Evolutionary conservation across 1,284 basidiomycete genomes (phyloP).

Genomic region (Puccinia sorghi): DNA sequence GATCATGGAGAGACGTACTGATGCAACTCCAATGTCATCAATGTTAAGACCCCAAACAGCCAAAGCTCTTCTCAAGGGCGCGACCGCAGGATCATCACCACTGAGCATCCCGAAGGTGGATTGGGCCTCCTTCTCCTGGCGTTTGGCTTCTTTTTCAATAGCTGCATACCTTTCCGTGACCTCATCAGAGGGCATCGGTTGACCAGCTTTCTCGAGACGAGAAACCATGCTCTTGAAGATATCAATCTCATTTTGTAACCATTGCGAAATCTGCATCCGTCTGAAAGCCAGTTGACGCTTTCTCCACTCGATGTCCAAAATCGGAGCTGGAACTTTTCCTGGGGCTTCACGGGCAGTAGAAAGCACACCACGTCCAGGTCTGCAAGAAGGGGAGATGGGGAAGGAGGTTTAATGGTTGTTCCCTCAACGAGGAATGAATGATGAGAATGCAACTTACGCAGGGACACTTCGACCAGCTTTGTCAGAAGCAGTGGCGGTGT

Average conservation of each 20-base stretch:
- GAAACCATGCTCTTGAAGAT: constrained; percentile 77
- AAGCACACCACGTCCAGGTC: constrained; percentile 84
- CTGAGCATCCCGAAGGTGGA: constrained; percentile 93
- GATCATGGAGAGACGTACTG: constrained; percentile 56
- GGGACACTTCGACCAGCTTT: constrained; percentile 60
- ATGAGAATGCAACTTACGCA: constrained; percentile 40
- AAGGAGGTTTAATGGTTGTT: neutral
- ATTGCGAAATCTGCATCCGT: constrained; percentile 85
- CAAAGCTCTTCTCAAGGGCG: constrained; percentile 87
- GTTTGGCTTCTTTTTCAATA: constrained; percentile 82
- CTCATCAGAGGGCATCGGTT: constrained; percentile 68
- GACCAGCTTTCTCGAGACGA: constrained; percentile 63
- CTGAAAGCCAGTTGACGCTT: constrained; percentile 89
- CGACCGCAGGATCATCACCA: constrained; percentile 76
- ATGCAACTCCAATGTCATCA: constrained; percentile 73
- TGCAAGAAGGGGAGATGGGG: constrained; percentile 57
- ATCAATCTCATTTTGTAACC: constrained; percentile 83
- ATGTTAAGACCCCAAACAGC: constrained; percentile 93
- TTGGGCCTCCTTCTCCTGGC: constrained; percentile 86
- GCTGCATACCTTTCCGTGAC: constrained; percentile 72
- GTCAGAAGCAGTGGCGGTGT: constrained; percentile 84
- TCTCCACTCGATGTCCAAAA: constrained; percentile 81
- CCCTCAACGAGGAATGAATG: constrained; percentile 7
- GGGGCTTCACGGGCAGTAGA: constrained; percentile 77
- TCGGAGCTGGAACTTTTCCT: constrained; percentile 66